A percentile compares a stretch with the other conserved stretches of the same genome.
phyloP scores from a whole-genome alignment of 106 monocot genomes.

The Dioscorea alata region DNA sequence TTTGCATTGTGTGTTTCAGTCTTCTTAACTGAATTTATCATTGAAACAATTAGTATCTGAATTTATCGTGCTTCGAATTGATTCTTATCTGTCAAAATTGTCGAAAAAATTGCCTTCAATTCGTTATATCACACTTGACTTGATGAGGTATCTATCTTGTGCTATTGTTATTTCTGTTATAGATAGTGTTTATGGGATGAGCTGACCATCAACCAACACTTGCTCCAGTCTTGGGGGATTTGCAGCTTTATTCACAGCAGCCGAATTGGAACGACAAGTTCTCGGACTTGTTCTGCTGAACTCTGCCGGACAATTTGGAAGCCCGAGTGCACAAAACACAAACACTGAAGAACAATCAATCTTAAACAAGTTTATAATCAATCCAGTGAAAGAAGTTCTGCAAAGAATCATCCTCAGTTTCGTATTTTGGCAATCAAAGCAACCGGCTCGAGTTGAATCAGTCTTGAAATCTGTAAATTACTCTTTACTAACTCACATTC shows the following conservation, averaged over 20 bases:
- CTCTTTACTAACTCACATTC: constrained; percentile 1
- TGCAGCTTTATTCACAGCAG: constrained; percentile 78
- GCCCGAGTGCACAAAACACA: constrained; percentile 17
- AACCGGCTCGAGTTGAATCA: constrained; percentile 73
- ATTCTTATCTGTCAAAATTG: too few species aligned
- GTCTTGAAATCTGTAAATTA: constrained; percentile 77
- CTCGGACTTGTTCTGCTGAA: constrained; percentile 74
- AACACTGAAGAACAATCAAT: constrained; percentile 23
- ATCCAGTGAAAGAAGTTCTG: constrained; percentile 74
- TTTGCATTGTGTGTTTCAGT: not conserved
- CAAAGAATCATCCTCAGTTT: constrained; percentile 68
- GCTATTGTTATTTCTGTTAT: not conserved
- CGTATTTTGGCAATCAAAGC: constrained; percentile 96
- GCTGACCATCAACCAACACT: constrained; percentile 1
- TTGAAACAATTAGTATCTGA: too few species aligned
- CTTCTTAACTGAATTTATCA: not conserved
- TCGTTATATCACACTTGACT: too few species aligned
- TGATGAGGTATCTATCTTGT: not conserved
- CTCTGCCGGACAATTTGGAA: constrained; percentile 89
- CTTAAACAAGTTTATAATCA: constrained; percentile 49
- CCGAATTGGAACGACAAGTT: constrained; percentile 51
- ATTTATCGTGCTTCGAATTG: too few species aligned
- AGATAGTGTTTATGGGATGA: not conserved
- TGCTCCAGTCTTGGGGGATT: constrained; percentile 86
- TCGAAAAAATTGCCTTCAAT: too few species aligned